Percentiles rank a stretch among this genome's conserved stretches.
Conservation (phyloP, 2,329 filamentous ascomycete genomes). For the Fusarium floridanum region DNA sequence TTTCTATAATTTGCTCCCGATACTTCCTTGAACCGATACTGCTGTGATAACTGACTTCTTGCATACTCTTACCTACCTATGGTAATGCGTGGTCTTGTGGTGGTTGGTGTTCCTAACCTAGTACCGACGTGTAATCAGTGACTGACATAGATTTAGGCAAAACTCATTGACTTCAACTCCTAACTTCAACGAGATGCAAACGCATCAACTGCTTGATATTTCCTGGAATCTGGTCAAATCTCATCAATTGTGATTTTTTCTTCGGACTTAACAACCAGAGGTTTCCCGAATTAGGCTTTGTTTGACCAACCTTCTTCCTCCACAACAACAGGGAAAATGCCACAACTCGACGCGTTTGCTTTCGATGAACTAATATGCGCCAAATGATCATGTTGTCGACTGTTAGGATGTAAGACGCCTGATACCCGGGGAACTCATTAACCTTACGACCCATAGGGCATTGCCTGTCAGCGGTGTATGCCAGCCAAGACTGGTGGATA, state of each 20-base stretch:
- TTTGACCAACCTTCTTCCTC: not conserved
- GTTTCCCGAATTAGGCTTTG: not conserved
- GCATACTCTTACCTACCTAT: not conserved
- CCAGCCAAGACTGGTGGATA: not conserved
- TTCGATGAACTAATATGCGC: not conserved
- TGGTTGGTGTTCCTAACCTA: no score
- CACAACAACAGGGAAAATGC: no score
- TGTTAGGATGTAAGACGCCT: not conserved
- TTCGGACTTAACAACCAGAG: no score
- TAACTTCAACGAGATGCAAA: not conserved
- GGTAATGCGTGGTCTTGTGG: not conserved
- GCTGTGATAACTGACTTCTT: not conserved
- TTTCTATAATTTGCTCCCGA: not conserved
- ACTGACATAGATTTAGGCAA: not conserved
- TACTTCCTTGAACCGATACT: not conserved
- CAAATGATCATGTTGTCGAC: no score
- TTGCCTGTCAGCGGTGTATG: not conserved
- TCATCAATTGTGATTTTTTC: not conserved
- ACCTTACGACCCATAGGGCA: not conserved
- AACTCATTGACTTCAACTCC: not conserved
- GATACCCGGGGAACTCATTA: not conserved
- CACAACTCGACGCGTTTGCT: not conserved
- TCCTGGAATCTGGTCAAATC: rapidly evolving
- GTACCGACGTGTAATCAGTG: not conserved
- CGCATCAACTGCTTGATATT: not conserved